Evolutionary conservation across 2,329 filamentous ascomycete species (phyloP).

Genomic region (Apiospora marii): DNA sequence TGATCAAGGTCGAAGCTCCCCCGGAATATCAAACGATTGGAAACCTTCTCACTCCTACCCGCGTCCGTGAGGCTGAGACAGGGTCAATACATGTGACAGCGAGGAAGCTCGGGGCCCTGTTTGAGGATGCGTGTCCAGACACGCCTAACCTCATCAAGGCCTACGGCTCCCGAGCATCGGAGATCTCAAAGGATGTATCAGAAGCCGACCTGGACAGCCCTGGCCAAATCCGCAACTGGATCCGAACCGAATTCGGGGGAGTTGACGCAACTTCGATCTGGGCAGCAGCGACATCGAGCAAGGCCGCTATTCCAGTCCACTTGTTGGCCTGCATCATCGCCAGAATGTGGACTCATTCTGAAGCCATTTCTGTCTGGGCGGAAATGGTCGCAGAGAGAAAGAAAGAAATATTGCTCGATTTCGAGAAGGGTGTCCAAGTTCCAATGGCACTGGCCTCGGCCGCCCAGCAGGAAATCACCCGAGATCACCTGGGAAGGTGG

Average conservation of each 20-base stretch:
- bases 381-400: conserved; percentile 38
- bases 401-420: conserved; percentile 26
- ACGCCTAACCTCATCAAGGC: neutral
- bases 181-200: neutral
- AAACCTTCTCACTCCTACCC: fast-evolving
- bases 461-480: conserved; percentile 31
- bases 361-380: conserved; percentile 45
- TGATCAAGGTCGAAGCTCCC: conserved; percentile 29
- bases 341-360: conserved; percentile 36
- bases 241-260: neutral
- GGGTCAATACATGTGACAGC: neutral
- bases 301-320: conserved; percentile 36
- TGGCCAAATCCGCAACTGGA: neutral
- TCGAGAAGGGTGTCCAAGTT: neutral
- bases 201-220: neutral
- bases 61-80: neutral
- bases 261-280: conserved; percentile 36
- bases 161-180: neutral
- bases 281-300: conserved; percentile 43
- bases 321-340: conserved; percentile 47
- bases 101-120: neutral
- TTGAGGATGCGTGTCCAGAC: neutral
- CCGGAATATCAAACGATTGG: neutral
- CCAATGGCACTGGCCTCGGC: neutral
- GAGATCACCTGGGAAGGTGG: conserved; percentile 39